A percentile compares a stretch with the other conserved stretches of the same genome.
phyloP scores from a whole-genome alignment of 106 monocot genomes.

The Dendrobium officinale region DNA sequence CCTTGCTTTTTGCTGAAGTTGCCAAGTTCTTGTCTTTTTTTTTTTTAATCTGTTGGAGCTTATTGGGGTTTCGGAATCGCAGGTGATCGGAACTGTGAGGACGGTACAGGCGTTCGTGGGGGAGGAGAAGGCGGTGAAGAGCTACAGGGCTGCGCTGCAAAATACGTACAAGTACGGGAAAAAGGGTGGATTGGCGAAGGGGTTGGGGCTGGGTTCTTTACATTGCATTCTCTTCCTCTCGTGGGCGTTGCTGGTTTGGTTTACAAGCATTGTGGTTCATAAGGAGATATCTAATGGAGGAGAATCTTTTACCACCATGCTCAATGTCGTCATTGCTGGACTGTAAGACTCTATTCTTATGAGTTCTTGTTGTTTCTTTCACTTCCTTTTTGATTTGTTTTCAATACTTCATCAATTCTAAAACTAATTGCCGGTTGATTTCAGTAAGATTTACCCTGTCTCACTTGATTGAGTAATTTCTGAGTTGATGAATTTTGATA shows the following conservation, averaged over 20 bases:
- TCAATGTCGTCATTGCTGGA: constrained; percentile 94
- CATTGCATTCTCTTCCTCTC: constrained; percentile 83
- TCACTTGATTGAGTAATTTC: background rate
- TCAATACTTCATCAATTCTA: no score
- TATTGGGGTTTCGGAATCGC: background rate
- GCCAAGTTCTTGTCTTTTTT: background rate
- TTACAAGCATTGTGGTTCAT: constrained; percentile 80
- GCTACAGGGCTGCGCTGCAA: constrained; percentile 47
- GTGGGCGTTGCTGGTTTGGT: constrained; percentile 97
- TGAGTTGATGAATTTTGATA: background rate
- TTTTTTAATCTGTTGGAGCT: background rate
- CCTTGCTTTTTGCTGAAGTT: no score
- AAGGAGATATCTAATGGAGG: constrained; percentile 83
- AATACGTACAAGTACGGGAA: constrained; percentile 83
- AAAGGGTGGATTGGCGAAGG: constrained; percentile 82
- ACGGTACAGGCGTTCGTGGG: constrained; percentile 95
- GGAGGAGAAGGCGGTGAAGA: constrained; percentile 76
- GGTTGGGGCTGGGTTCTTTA: constrained; percentile 81
- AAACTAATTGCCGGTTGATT: background rate
- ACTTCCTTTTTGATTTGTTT: no score
- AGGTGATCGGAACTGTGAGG: constrained; percentile 86
- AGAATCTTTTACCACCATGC: constrained; percentile 97
- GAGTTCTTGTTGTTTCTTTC: background rate
- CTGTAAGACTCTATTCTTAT: constrained; percentile 40
- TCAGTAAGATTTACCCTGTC: background rate